Base-by-base conservation (phyloP, 164 flowering plant genomes). In the Nymphaea colorata region DNA sequence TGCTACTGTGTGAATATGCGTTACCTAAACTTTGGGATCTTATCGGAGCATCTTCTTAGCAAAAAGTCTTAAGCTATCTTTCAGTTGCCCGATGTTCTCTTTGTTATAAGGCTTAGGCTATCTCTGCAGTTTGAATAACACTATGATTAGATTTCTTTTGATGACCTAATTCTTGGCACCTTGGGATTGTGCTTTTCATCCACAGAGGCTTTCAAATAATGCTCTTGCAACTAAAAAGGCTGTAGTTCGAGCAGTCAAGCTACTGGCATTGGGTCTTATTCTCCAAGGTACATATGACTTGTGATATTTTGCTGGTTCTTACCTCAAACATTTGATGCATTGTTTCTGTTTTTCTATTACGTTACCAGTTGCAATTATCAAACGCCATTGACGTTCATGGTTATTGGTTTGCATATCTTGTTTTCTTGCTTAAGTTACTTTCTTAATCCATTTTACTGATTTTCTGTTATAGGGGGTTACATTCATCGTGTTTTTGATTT, bases 401-500 rank as follows among this genome's bases (percentile, higher is more conserved):
- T 15, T 55, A 15, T 15, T 55, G 7, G 25, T 16, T 16, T 47
- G 55, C 55, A 47, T 47, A 47, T 47, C 2, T 47, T 3, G 55
- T 14, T 47, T 47, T 6, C 55, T 6, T 3, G 55, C 11, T 7
- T 14, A 47, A 6, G 55, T 14, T 47, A 47, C 12, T 2, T 4
- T 25, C 36, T 47, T 14, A 47, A 61, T 8, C 53, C 44, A 36
- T 61, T 64, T 36, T n/a, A 43, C 17, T 41, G 7, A 4, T 63
- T 14, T 43, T 5, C 43, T n/a, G 16, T 4, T 67, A 3, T 73
- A 88, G 96, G 96, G 42, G 96, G 96, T 43, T 90, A 73, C 66
- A 73, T 90, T 64, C 96, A 90, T 74, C 82, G 89, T 17, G 8
- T 90, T 15, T 73, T 76, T 66, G 65, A 82, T 78, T 74, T 89